Evolutionary conservation across 352 stramenopile genomes (phyloP).

Genomic region (Thraustochytrium striatum): DNA sequence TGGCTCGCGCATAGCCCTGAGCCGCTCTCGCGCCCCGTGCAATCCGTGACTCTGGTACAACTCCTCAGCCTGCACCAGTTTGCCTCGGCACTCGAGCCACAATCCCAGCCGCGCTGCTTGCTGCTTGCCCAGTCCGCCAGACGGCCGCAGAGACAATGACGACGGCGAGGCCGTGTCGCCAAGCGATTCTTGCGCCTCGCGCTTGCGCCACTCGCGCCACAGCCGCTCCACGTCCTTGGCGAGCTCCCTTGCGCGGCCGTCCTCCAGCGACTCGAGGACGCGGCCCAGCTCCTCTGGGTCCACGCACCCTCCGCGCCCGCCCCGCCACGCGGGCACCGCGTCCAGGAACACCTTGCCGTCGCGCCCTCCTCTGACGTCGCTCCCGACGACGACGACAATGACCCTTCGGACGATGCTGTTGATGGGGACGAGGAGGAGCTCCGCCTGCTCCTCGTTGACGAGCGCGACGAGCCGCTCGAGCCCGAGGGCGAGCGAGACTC

Average conservation of each 20-base stretch:
- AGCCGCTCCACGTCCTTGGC: not conserved
- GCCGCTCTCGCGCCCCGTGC: not conserved
- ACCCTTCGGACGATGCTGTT: not conserved
- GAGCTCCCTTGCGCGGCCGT: not conserved
- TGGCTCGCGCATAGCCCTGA: not conserved
- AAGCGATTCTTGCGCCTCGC: not conserved
- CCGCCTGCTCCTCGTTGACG: not conserved
- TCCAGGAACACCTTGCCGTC: not conserved
- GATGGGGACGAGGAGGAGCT: not conserved
- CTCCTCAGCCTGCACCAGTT: not conserved
- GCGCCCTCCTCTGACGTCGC: not conserved
- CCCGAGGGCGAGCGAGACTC: not conserved
- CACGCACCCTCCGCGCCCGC: not conserved
- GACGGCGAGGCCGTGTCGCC: not conserved
- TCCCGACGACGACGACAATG: not conserved
- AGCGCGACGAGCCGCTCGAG: not conserved
- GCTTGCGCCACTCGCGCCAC: not conserved
- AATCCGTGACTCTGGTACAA: constrained; percentile 11
- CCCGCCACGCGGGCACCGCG: not conserved
- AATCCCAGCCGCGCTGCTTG: not conserved
- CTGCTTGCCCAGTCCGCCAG: not conserved
- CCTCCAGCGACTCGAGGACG: not conserved
- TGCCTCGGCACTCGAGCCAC: constrained; percentile 42
- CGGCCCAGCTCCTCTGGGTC: not conserved
- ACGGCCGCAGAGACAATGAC: not conserved